Conservation (phyloP, 305 asterid species). For the Euphrasia arctica region DNA sequence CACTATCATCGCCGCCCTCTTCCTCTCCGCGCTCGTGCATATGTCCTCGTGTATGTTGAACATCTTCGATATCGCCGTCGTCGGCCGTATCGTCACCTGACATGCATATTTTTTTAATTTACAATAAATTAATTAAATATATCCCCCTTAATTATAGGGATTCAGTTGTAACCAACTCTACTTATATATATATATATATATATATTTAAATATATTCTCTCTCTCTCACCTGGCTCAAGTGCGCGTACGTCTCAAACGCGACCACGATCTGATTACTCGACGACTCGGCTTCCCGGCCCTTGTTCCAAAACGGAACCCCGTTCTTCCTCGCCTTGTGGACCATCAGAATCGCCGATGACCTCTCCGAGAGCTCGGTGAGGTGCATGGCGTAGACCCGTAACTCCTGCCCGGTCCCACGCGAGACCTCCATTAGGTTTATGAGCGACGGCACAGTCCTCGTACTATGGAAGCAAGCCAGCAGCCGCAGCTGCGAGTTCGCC, state of each 20-base stretch:
- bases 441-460: slow-evolving; percentile 54
- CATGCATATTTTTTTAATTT: too few species aligned
- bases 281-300: slow-evolving; percentile 26
- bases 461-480: slow-evolving; percentile 62
- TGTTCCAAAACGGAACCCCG: slow-evolving; percentile 73
- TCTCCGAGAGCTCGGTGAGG: slow-evolving; percentile 70
- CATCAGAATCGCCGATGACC: slow-evolving; percentile 71
- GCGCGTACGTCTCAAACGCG: slow-evolving; percentile 67
- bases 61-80: slow-evolving; percentile 59
- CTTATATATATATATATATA: too few species aligned
- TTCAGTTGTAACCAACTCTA: too few species aligned
- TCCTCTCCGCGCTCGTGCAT: slow-evolving; percentile 43
- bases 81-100: slow-evolving; percentile 38
- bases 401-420: slow-evolving; percentile 60
- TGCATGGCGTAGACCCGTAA: slow-evolving; percentile 69
- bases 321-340: slow-evolving; percentile 70
- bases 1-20: slow-evolving; percentile 55
- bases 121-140: too few species aligned
- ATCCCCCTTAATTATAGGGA: too few species aligned
- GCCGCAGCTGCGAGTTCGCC: slow-evolving; percentile 39
- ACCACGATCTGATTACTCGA: slow-evolving; percentile 49
- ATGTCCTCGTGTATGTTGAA: slow-evolving; percentile 77
- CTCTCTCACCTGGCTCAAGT: slow-evolving; percentile 51
- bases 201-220: too few species aligned
- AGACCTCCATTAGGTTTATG: slow-evolving; percentile 70